These are phyloP conservation scores for Brassica juncea DNA, from an alignment of 345 rosid species.

Conservation along the genomic window DNA sequence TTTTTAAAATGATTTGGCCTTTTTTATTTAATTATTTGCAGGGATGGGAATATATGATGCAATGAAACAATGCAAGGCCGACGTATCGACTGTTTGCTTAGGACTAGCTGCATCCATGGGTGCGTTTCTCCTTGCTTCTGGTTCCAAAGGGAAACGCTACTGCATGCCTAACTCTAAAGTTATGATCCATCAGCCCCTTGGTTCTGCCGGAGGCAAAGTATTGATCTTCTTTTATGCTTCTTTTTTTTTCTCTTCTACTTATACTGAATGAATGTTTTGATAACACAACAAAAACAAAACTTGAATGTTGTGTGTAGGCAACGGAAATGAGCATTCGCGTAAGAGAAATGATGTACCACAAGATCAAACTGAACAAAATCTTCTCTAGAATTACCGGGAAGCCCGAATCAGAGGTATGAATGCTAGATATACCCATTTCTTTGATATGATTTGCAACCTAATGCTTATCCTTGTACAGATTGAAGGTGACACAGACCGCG, in stretches of 20 bases:
- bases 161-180: slow-evolving; percentile 97
- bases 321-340: slow-evolving; percentile 68
- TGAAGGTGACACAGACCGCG: slow-evolving; percentile 76
- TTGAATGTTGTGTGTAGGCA: slow-evolving; percentile 52
- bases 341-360: slow-evolving; percentile 81
- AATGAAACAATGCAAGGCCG: slow-evolving; percentile 94
- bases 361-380: slow-evolving; percentile 74
- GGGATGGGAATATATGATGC: slow-evolving; percentile 98
- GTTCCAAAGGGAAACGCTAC: slow-evolving; percentile 87
- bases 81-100: slow-evolving; percentile 88
- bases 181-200: slow-evolving; percentile 95
- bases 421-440: not conserved
- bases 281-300: not conserved
- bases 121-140: slow-evolving; percentile 86
- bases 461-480: slow-evolving; percentile 46
- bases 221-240: not conserved
- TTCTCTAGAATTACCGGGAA: slow-evolving; percentile 77
- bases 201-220: slow-evolving; percentile 80
- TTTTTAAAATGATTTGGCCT: not conserved
- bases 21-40: not conserved
- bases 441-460: not conserved
- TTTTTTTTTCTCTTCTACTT: not conserved
- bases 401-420: slow-evolving; percentile 63
- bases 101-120: slow-evolving; percentile 97
- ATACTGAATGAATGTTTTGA: not conserved